Percentiles rank a stretch among this genome's conserved stretches.
phyloP scores from a whole-genome alignment of 83 land plant genomes.

The Thuja plicata region DNA sequence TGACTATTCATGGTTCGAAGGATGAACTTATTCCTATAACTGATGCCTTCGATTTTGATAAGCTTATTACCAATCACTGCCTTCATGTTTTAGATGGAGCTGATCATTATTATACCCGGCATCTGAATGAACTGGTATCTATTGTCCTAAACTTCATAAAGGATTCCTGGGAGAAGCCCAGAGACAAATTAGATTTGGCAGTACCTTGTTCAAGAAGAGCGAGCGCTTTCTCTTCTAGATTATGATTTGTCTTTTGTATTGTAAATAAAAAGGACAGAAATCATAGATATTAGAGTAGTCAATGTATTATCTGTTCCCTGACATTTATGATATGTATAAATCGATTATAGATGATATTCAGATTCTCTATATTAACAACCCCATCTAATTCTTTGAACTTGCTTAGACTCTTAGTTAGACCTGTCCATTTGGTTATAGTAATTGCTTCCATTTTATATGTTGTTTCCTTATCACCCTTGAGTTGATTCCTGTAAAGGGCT shows the following conservation, averaged over 20 bases:
- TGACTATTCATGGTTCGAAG: constrained; percentile 84
- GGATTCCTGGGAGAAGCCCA: neutral
- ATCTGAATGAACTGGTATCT: constrained; percentile 49
- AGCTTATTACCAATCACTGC: constrained; percentile 63
- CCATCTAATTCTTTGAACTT: neutral
- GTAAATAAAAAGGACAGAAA: neutral
- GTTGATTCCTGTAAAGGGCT: neutral
- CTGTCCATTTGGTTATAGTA: neutral
- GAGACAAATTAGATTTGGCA: neutral
- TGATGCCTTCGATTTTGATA: constrained; percentile 77
- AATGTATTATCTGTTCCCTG: neutral
- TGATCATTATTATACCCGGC: constrained; percentile 62
- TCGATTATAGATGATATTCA: neutral
- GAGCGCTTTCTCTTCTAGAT: neutral
- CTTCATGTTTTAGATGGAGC: constrained; percentile 72
- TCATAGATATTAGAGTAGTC: neutral
- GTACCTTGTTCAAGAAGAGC: neutral
- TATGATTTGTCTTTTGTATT: constrained; percentile 4
- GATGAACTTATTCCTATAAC: constrained; percentile 67
- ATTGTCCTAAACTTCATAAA: constrained; percentile 56
- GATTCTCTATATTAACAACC: neutral
- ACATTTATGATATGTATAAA: neutral
- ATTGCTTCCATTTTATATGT: neutral
- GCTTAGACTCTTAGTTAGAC: neutral
- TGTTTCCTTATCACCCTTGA: neutral